Percentiles rank a stretch among this genome's conserved stretches.
These are phyloP conservation scores for Candida khao-thaluensis DNA, from an alignment of 805 yeast genomes.

Conservation along the genomic window DNA sequence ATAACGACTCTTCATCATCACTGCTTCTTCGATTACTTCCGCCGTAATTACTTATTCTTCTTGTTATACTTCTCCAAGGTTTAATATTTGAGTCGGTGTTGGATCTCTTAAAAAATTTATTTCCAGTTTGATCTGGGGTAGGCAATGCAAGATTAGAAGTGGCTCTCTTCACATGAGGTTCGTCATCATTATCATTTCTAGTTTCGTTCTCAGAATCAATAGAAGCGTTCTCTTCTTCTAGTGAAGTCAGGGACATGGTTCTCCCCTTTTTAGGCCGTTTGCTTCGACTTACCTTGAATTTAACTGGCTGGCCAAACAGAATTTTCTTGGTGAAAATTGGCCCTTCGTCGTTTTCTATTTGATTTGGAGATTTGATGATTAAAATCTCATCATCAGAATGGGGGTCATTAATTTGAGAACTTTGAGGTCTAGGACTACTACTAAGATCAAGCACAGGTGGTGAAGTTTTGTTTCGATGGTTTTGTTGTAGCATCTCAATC, in stretches of 20 bases:
- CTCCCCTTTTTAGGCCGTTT: conserved; percentile 12
- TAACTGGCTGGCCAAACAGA: conserved; percentile 5
- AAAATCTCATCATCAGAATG: conserved; percentile 69
- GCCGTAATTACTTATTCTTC: conserved; percentile 5
- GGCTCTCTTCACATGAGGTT: conserved; percentile 17
- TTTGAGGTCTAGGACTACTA: conserved; percentile 8
- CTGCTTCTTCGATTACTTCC: neutral
- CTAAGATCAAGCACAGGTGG: neutral
- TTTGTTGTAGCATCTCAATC: conserved; percentile 71
- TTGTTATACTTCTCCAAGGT: conserved; percentile 3
- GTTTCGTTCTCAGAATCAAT: conserved; percentile 20
- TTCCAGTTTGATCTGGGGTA: conserved; percentile 34
- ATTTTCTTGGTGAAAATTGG: conserved; percentile 36
- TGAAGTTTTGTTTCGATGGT: conserved; percentile 11
- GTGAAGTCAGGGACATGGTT: conserved; percentile 13
- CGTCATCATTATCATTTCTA: conserved; percentile 4
- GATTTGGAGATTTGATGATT: conserved; percentile 76
- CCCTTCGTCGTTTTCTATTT: conserved; percentile 46
- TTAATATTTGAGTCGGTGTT: conserved; percentile 32
- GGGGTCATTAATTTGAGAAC: conserved; percentile 11
- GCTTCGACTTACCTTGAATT: conserved; percentile 1
- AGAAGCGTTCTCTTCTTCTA: conserved; percentile 21
- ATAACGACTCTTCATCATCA: conserved; percentile 13
- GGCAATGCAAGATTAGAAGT: conserved; percentile 35
- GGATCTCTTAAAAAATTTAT: conserved; percentile 37